Evolutionary conservation across 805 yeast species (phyloP).

Genomic region (Wickerhamiella sergipiensis): DNA sequence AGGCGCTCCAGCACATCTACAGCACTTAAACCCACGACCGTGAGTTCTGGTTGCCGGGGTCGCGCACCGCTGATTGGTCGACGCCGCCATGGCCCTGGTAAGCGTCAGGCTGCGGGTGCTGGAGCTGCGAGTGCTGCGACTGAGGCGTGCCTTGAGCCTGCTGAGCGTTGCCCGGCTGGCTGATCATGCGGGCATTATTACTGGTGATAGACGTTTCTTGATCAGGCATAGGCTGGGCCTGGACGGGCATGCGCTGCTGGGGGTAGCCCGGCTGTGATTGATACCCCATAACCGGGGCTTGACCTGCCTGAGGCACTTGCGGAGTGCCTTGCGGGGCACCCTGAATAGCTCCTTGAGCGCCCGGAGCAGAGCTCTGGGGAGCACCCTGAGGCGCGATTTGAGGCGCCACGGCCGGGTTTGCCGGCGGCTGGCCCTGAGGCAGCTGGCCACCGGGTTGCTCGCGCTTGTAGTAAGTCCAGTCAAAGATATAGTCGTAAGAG

Average conservation of each 20-base stretch:
- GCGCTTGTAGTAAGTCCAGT: slow-evolving; percentile 46
- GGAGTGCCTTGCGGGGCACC: neutral
- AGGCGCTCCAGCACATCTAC: neutral
- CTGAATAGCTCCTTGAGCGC: neutral
- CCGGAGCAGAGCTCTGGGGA: neutral
- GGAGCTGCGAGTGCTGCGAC: neutral
- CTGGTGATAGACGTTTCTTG: neutral
- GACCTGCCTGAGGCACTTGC: no score
- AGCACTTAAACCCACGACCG: neutral
- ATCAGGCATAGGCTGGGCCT: neutral
- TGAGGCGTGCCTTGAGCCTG: neutral
- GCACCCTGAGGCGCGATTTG: no score
- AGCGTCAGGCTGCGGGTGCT: neutral
- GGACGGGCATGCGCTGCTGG: neutral
- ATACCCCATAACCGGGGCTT: no score
- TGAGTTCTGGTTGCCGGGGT: neutral
- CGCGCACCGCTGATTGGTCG: neutral
- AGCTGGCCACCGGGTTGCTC: neutral
- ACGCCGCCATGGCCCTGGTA: neutral
- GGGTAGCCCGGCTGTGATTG: neutral
- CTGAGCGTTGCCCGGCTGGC: neutral
- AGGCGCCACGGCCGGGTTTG: neutral
- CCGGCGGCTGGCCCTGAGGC: neutral
- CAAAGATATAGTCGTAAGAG: slow-evolving; percentile 86
- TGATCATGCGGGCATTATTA: neutral